Evolutionary conservation across 2,329 filamentous ascomycete species (phyloP).

Genomic region (Claviceps quebecensis): DNA sequence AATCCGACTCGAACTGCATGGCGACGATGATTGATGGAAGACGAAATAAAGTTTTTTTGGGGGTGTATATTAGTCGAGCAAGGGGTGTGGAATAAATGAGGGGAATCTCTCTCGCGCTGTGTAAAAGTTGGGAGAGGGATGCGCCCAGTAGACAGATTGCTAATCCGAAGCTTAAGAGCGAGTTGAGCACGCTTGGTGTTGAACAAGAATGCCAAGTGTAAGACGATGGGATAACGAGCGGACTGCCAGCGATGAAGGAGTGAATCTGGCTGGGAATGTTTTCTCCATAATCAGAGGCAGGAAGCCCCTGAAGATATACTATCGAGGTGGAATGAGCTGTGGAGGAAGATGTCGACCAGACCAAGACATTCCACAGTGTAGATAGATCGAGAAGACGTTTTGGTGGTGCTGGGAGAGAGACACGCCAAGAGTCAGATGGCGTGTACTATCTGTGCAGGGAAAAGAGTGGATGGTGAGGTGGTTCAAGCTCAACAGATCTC

Average conservation of each 20-base stretch:
- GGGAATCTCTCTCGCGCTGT: constrained; percentile 1
- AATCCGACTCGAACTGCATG: constrained; percentile 27
- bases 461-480: constrained; percentile 19
- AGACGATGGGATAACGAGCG: constrained; percentile 1
- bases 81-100: constrained; percentile 1
- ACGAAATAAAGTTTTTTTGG: background rate
- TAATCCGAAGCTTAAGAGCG: constrained; percentile 1
- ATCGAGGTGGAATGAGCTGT: constrained; percentile 22
- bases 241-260: constrained; percentile 5
- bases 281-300: constrained; percentile 17
- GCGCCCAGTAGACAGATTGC: background rate
- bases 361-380: constrained; percentile 22
- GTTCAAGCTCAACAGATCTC: constrained; percentile 12
- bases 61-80: background rate
- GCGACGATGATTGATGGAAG: constrained; percentile 10
- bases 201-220: constrained; percentile 3
- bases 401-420: constrained; percentile 14
- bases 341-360: constrained; percentile 16
- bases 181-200: background rate
- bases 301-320: constrained; percentile 28
- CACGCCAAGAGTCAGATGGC: constrained; percentile 22
- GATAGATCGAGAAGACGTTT: constrained; percentile 20
- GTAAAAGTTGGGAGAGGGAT: background rate
- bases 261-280: constrained; percentile 22
- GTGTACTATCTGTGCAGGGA: constrained; percentile 16